phyloP scores from a whole-genome alignment of 176 grass and related monocot genomes.

The Melocanna baccifera region DNA sequence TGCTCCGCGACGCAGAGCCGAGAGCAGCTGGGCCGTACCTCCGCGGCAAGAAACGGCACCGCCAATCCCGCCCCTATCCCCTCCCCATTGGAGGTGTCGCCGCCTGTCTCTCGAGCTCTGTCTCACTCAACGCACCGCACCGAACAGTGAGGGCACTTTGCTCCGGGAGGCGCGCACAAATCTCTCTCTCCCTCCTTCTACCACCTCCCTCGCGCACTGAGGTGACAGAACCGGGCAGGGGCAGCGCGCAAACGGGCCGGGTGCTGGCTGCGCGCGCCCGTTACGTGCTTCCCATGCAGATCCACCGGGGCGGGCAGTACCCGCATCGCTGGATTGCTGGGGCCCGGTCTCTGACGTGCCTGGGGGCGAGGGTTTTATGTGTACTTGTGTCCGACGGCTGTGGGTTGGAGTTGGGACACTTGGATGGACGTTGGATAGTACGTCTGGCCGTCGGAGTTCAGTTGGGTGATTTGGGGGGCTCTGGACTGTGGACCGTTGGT shows the following conservation, averaged over 20 bases:
- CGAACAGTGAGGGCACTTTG: constrained; percentile 30
- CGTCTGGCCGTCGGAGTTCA: too few species aligned
- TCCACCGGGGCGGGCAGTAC: neutral
- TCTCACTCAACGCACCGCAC: constrained; percentile 1
- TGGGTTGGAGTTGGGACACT: neutral
- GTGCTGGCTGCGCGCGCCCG: neutral
- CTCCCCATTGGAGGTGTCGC: constrained; percentile 21
- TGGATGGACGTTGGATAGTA: neutral
- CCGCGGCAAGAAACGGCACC: neutral
- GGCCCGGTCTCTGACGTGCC: neutral
- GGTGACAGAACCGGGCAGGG: constrained; percentile 26
- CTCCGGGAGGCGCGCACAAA: constrained; percentile 40
- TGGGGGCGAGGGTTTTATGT: too few species aligned
- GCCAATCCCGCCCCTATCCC: constrained; percentile 8
- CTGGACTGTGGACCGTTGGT: too few species aligned
- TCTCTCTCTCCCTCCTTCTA: neutral
- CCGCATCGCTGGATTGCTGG: neutral
- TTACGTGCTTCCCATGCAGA: constrained; percentile 2
- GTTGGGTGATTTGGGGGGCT: too few species aligned
- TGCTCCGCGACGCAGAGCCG: neutral
- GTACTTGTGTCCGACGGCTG: neutral
- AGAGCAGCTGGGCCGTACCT: neutral
- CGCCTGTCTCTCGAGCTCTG: neutral
- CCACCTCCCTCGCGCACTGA: neutral
- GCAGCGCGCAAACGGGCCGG: constrained; percentile 4